These are phyloP conservation scores for Hippophae gyantsensis DNA, from an alignment of 306 rosid species.

Conservation along the genomic window DNA sequence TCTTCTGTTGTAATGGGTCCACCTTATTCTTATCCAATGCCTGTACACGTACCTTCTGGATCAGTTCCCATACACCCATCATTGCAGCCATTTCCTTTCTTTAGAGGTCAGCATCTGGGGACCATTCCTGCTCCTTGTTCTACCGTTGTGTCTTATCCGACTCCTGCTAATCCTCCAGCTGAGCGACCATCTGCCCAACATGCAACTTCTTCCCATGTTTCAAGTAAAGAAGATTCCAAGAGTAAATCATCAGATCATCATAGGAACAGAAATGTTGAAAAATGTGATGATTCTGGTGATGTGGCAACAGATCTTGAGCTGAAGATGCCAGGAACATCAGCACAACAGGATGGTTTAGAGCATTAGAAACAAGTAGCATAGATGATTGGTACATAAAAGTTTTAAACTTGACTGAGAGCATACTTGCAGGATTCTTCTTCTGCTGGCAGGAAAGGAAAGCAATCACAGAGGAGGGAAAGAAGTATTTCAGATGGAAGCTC, in stretches of 20 bases:
- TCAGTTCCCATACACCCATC: slow-evolving; percentile 36
- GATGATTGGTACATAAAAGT: not conserved
- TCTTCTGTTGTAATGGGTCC: slow-evolving; percentile 34
- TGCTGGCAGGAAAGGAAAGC: slow-evolving; percentile 32
- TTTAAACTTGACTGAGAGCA: not conserved
- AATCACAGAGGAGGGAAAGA: slow-evolving; percentile 33
- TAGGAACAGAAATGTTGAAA: slow-evolving; percentile 23
- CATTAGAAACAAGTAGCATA: not conserved
- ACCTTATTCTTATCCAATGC: slow-evolving; percentile 37
- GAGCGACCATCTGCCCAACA: slow-evolving; percentile 57
- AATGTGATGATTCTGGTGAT: slow-evolving; percentile 40
- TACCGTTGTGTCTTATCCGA: slow-evolving; percentile 54
- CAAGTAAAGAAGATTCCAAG: slow-evolving; percentile 42
- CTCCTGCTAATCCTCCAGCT: slow-evolving; percentile 51
- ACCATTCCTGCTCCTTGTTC: slow-evolving; percentile 41
- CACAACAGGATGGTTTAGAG: slow-evolving; percentile 55
- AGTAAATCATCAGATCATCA: slow-evolving; percentile 48
- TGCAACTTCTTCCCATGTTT: slow-evolving; percentile 32
- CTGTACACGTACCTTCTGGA: slow-evolving; percentile 34
- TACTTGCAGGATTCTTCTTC: slow-evolving; percentile 53
- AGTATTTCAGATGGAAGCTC: slow-evolving; percentile 42
- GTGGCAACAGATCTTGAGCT: slow-evolving; percentile 61
- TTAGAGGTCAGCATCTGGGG: slow-evolving; percentile 25
- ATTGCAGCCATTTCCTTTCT: slow-evolving; percentile 34
- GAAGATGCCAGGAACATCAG: slow-evolving; percentile 67